Evolutionary conservation across 2,329 filamentous ascomycete species (phyloP).

Genomic region (Cladosporium sp.): DNA sequence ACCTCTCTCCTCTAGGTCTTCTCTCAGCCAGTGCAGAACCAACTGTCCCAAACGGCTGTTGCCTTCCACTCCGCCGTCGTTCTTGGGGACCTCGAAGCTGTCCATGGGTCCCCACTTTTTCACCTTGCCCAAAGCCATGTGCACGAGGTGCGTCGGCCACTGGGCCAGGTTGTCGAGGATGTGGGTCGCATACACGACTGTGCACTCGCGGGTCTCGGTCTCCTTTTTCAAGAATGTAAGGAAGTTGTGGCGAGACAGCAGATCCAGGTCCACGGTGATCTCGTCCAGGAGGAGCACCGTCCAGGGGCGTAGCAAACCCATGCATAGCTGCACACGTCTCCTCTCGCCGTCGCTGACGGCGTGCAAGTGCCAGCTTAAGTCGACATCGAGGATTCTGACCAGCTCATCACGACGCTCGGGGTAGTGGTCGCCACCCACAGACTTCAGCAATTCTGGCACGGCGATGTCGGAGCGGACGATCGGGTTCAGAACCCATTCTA

Average conservation of each 20-base stretch:
- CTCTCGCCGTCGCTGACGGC: conserved; percentile 91
- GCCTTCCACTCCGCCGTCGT: conserved; percentile 51
- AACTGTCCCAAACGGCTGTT: conserved; percentile 84
- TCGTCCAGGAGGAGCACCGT: conserved; percentile 86
- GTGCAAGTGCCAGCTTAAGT: conserved; percentile 90
- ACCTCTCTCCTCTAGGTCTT: conserved; percentile 73
- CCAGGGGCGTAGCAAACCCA: conserved; percentile 92
- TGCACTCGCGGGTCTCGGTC: conserved; percentile 76
- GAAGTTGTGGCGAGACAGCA: conserved; percentile 80
- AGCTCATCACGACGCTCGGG: conserved; percentile 80
- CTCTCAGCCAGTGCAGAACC: conserved; percentile 79
- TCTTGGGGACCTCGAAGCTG: conserved; percentile 57
- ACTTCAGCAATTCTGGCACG: conserved; percentile 76
- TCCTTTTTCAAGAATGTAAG: conserved; percentile 80
- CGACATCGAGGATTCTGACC: conserved; percentile 83
- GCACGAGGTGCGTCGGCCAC: conserved; percentile 93
- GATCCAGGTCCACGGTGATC: conserved; percentile 93
- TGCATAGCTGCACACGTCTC: conserved; percentile 86
- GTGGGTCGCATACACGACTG: conserved; percentile 95
- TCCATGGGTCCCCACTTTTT: conserved; percentile 80
- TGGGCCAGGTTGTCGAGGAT: conserved; percentile 91
- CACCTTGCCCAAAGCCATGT: conserved; percentile 86
- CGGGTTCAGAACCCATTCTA: conserved; percentile 97
- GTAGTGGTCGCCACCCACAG: conserved; percentile 82
- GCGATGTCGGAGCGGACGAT: conserved; percentile 95